Evolutionary conservation across 2,329 filamentous ascomycete genomes (phyloP).

Genomic region (Sphaerostilbella broomeana): DNA sequence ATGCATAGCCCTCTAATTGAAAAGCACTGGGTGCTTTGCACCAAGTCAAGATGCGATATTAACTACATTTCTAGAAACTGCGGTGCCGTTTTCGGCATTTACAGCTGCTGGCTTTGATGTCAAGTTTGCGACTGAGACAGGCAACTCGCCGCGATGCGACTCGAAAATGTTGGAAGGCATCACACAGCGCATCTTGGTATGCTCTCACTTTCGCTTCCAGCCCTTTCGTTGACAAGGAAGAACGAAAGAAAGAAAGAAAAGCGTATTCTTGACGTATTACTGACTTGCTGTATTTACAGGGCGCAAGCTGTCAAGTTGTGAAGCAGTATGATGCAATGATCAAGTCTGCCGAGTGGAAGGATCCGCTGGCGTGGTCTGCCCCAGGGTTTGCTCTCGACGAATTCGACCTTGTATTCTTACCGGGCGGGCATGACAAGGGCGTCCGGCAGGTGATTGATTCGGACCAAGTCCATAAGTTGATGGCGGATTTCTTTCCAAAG

Average conservation of each 20-base stretch:
- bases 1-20: no score
- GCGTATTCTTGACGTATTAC: neutral
- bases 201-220: no score
- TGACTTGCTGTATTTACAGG: conserved; percentile 26
- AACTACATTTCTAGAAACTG: conserved; percentile 35
- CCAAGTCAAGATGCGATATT: neutral
- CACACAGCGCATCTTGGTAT: conserved; percentile 43
- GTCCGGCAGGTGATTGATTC: conserved; percentile 47
- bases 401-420: conserved; percentile 44
- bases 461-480: conserved; percentile 34
- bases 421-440: conserved; percentile 47
- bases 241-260: no score
- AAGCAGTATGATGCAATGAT: conserved; percentile 39
- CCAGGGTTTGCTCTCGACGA: conserved; percentile 36
- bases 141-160: conserved; percentile 42
- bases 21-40: no score
- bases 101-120: conserved; percentile 41
- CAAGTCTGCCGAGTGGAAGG: conserved; percentile 33
- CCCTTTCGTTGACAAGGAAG: no score
- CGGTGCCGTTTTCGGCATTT: conserved; percentile 42
- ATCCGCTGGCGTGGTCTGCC: conserved; percentile 39
- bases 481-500: conserved; percentile 41
- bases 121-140: conserved; percentile 44
- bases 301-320: conserved; percentile 36
- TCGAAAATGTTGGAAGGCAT: conserved; percentile 42